A percentile compares a stretch with the other conserved stretches of the same genome.
These are phyloP conservation scores for Macrolepiota albuminosa DNA, from an alignment of 768 basidiomycete genomes.

Conservation along the genomic window DNA sequence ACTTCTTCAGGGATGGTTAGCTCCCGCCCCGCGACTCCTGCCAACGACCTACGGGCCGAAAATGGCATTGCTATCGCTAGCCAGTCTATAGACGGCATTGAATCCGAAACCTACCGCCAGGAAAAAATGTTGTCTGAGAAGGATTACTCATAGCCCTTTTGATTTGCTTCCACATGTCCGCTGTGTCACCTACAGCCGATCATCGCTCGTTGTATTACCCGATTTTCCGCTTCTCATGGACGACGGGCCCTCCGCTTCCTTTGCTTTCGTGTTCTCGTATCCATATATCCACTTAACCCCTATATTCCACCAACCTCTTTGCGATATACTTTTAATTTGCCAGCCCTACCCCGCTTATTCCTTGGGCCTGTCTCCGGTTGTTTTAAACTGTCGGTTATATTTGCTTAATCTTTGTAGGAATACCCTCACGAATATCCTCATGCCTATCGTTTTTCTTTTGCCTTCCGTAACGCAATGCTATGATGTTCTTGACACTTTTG, in stretches of 20 bases:
- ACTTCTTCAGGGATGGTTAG: constrained; percentile 67
- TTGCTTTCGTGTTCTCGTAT: neutral
- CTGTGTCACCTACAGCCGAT: neutral
- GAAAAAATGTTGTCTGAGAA: constrained; percentile 46
- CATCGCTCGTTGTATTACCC: neutral
- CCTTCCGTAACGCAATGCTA: neutral
- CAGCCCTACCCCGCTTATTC: neutral
- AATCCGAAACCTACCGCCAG: constrained; percentile 31
- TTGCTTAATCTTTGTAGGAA: constrained; percentile 19
- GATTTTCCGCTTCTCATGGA: constrained; percentile 3
- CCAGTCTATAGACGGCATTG: constrained; percentile 35
- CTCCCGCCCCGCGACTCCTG: constrained; percentile 73
- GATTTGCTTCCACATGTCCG: neutral
- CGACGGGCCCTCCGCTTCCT: constrained; percentile 1
- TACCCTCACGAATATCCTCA: constrained; percentile 15
- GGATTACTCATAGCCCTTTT: constrained; percentile 36
- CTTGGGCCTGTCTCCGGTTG: constrained; percentile 12
- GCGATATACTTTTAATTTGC: constrained; percentile 11
- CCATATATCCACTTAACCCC: constrained; percentile 8
- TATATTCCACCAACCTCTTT: constrained; percentile 1
- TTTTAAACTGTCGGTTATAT: constrained; percentile 15
- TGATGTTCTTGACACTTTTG: neutral
- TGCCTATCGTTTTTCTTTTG: constrained; percentile 3
- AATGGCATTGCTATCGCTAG: constrained; percentile 35
- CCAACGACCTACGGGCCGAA: constrained; percentile 44